Conservation (phyloP, 495 filamentous ascomycete species). For the Penicillium silybi region DNA sequence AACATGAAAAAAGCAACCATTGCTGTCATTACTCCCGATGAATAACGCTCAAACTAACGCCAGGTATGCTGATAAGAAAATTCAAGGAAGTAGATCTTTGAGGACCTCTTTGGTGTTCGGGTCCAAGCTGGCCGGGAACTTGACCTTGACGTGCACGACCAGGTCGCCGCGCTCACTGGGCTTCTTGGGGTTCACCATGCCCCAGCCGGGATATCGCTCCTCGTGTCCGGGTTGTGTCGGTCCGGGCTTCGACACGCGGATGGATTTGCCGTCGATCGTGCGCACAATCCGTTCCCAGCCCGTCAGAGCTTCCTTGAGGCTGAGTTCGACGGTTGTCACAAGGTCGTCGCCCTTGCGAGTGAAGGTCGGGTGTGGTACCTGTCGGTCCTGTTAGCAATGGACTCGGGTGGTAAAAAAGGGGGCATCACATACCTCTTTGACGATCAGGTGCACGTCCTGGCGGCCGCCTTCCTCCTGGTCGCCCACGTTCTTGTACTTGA, state of each 20-base stretch:
- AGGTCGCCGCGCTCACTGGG: constrained; percentile 80
- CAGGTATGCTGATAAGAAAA: constrained; percentile 25
- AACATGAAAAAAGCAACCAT: neutral
- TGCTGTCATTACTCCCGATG: constrained; percentile 16
- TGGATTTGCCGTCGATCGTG: constrained; percentile 89
- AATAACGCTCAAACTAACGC: constrained; percentile 27
- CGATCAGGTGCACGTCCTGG: constrained; percentile 91
- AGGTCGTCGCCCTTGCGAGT: constrained; percentile 85
- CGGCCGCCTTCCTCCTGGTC: constrained; percentile 97
- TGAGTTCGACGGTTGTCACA: constrained; percentile 67
- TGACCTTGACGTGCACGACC: constrained; percentile 84
- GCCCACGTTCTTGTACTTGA: constrained; percentile 93
- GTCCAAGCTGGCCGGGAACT: constrained; percentile 77
- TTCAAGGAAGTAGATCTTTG: constrained; percentile 63
- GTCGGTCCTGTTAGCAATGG: constrained; percentile 21
- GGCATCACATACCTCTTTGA: constrained; percentile 72
- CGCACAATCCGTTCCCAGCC: constrained; percentile 86
- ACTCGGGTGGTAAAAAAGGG: too few species aligned
- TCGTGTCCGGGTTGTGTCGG: constrained; percentile 78
- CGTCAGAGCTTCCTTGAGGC: constrained; percentile 94
- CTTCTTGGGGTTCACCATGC: constrained; percentile 92
- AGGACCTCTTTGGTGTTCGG: constrained; percentile 70
- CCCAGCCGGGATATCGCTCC: constrained; percentile 76
- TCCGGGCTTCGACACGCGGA: constrained; percentile 70
- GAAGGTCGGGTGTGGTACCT: constrained; percentile 84